Evolutionary conservation across 495 filamentous ascomycete species (phyloP).

Genomic region (Xylaria scruposa): DNA sequence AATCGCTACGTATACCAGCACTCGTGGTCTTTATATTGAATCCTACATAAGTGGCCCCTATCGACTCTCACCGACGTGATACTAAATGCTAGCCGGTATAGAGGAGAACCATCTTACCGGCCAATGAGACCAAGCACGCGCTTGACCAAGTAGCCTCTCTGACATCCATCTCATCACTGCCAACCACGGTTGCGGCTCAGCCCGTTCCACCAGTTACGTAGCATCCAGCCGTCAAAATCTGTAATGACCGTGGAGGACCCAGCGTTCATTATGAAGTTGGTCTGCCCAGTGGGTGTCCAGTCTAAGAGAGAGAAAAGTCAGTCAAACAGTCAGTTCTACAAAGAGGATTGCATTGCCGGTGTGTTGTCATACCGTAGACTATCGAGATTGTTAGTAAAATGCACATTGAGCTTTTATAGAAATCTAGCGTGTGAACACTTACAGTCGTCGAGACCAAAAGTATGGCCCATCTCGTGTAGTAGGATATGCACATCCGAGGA

Average conservation of each 20-base stretch:
- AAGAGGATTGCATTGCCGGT: not conserved
- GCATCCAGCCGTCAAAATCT: slow-evolving; percentile 33
- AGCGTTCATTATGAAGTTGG: slow-evolving; percentile 30
- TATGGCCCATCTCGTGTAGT: slow-evolving; percentile 3
- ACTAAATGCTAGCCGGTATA: too few relatives aligned
- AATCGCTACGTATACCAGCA: not conserved
- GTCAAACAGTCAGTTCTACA: not conserved
- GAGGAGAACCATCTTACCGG: not conserved
- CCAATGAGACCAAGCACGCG: not conserved
- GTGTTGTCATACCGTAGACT: not conserved
- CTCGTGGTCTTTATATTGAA: not conserved
- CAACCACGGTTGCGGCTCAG: not conserved
- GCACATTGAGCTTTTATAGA: not conserved
- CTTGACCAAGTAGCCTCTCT: not conserved
- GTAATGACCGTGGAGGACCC: slow-evolving; percentile 24
- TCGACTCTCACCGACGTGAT: not conserved
- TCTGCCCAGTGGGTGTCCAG: slow-evolving; percentile 25
- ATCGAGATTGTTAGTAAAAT: not conserved
- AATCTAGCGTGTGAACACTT: not conserved
- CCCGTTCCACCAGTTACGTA: slow-evolving; percentile 28
- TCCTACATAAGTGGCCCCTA: not conserved
- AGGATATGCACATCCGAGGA: slow-evolving; percentile 5
- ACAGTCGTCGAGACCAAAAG: slow-evolving; percentile 4
- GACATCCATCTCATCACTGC: not conserved
- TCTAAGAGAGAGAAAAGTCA: slow-evolving; percentile 10